These are phyloP conservation scores for Trametes polyzona DNA, from an alignment of 1,284 basidiomycete species.

Conservation along the genomic window DNA sequence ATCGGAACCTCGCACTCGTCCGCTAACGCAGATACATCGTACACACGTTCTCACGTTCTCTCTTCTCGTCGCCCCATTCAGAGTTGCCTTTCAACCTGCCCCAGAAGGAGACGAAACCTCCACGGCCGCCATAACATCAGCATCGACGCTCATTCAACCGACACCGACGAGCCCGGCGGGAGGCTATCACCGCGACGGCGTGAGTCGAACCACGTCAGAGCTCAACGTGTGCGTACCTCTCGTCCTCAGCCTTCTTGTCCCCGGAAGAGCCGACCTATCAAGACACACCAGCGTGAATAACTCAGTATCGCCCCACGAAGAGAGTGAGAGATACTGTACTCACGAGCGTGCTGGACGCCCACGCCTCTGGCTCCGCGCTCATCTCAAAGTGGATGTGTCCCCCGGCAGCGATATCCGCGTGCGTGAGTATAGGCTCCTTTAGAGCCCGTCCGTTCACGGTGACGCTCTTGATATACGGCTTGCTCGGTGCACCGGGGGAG, in stretches of 20 bases:
- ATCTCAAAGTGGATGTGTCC: conserved; percentile 68
- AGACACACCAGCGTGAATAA: not conserved
- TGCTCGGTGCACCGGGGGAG: conserved; percentile 55
- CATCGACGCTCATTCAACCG: too few relatives aligned
- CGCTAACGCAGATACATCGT: too few relatives aligned
- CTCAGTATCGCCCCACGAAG: not conserved
- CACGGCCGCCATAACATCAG: too few relatives aligned
- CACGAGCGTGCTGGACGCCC: conserved; percentile 31
- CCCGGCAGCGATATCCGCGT: conserved; percentile 59
- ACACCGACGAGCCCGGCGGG: too few relatives aligned
- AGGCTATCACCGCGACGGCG: not conserved
- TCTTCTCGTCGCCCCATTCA: too few relatives aligned
- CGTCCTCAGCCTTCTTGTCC: not conserved
- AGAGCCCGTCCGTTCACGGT: conserved; percentile 53
- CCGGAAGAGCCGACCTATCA: not conserved
- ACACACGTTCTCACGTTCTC: too few relatives aligned
- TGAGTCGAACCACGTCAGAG: not conserved
- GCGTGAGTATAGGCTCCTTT: conserved; percentile 52
- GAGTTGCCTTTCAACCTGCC: too few relatives aligned
- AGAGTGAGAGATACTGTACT: not conserved
- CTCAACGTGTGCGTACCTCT: conserved; percentile 14
- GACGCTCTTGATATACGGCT: conserved; percentile 63
- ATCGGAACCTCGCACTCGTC: too few relatives aligned
- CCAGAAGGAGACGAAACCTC: too few relatives aligned
- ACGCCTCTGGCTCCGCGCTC: conserved; percentile 50